Conservation (phyloP, 805 yeast genomes). For the Deakozyma indianensis region DNA sequence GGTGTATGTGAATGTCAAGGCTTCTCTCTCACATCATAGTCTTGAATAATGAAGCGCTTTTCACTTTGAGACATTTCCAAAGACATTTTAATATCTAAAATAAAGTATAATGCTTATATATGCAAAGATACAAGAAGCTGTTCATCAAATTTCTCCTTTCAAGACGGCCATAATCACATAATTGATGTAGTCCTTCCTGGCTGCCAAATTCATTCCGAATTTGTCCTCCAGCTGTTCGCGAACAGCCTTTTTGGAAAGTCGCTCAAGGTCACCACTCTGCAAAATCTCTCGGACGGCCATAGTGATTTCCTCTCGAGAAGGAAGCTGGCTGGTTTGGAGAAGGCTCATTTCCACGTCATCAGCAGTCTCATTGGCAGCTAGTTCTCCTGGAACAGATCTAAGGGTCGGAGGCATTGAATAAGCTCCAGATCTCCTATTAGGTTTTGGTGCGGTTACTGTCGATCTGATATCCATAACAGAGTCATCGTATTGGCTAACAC, state of each 20-base stretch:
- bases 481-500: slow-evolving; percentile 3
- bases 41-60: no score
- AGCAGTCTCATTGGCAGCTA: neutral
- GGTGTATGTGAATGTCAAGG: no score
- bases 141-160: slow-evolving; percentile 16
- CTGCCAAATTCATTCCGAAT: slow-evolving; percentile 20
- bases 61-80: no score
- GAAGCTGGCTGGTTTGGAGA: slow-evolving; percentile 11
- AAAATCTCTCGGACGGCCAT: slow-evolving; percentile 23
- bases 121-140: no score
- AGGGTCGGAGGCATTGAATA: neutral
- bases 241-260: slow-evolving; percentile 24
- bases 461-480: slow-evolving; percentile 4
- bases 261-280: slow-evolving; percentile 23
- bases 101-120: no score
- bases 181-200: slow-evolving; percentile 25
- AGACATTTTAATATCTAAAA: no score
- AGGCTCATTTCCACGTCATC: slow-evolving; percentile 14
- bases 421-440: neutral
- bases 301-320: slow-evolving; percentile 23
- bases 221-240: slow-evolving; percentile 22
- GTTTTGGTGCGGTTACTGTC: neutral
- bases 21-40: no score
- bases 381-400: neutral
- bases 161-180: slow-evolving; percentile 25